phyloP scores from a whole-genome alignment of 139 green algal species.

The Desmodesmus armatus region DNA sequence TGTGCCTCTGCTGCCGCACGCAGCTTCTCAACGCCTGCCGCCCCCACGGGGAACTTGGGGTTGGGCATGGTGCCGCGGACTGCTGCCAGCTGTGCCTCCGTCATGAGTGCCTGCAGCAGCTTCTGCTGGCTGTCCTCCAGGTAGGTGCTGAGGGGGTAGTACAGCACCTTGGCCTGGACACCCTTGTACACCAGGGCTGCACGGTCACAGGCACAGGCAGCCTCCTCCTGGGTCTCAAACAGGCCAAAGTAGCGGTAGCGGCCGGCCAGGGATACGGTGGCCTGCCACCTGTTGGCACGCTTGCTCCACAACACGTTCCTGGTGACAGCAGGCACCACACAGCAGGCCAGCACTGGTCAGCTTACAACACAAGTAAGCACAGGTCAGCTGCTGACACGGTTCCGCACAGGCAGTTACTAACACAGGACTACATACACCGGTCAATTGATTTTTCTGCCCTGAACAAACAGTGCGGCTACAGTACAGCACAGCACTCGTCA shows the following conservation, averaged over 20 bases:
- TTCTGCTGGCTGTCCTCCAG: slow-evolving; percentile 16
- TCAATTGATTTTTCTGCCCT: no score
- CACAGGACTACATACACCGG: no score
- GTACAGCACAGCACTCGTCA: no score
- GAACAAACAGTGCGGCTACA: no score
- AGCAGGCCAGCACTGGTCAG: background rate
- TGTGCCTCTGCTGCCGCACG: slow-evolving; percentile 31
- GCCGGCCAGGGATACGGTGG: slow-evolving; percentile 31
- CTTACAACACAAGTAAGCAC: background rate
- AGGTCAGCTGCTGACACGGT: background rate
- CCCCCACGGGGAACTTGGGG: slow-evolving; percentile 19
- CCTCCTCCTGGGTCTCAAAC: slow-evolving; percentile 32
- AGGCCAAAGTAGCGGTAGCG: slow-evolving; percentile 50
- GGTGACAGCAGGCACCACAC: background rate
- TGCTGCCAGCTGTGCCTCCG: slow-evolving; percentile 22
- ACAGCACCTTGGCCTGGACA: slow-evolving; percentile 20
- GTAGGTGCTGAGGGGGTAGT: slow-evolving; percentile 35
- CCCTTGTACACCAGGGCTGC: slow-evolving; percentile 41
- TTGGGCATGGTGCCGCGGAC: slow-evolving; percentile 13
- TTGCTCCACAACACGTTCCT: slow-evolving; percentile 45
- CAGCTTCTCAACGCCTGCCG: slow-evolving; percentile 16
- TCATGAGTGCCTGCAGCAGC: background rate
- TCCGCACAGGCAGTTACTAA: no score
- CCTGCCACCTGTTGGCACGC: slow-evolving; percentile 46
- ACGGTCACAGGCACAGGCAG: slow-evolving; percentile 39